Base-by-base conservation (phyloP, 495 filamentous ascomycete genomes). In the Penicillium desertorum region DNA sequence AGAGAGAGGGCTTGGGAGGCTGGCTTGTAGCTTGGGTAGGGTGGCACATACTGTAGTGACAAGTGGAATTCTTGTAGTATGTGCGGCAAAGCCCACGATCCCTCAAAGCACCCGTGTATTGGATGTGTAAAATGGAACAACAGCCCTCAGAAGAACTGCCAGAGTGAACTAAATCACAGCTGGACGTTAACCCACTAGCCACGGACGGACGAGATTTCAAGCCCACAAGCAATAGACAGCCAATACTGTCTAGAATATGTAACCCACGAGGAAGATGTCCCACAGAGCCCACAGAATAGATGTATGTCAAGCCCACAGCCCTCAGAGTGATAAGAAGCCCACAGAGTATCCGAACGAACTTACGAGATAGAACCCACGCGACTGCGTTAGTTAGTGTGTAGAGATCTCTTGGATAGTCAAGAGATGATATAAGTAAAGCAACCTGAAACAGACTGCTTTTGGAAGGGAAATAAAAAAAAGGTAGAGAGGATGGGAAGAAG, bases 221-320 rank as follows among this genome's bases (percentile, higher is more conserved):
- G 74, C 76, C 76, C 74, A 78, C 76, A 77, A 55, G 53, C 53
- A 66, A 71, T 69, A 69, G 72, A 69, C 71, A 74, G 73, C 69
- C 66, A 61, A 75, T 71, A 75, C 67, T 72, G 72, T 76, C 67
- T 75, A 70, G 67, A 59, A 69, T 63, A 70, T 69, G 69, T 69
- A 76, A 76, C 72, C 73, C 72, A 75, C 74, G 64, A 72, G 66
- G 63, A 67, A 67, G 29, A 61, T 58, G 56, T 71, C 68, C 64
- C 67, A 73, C 65, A 72, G 68, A 75, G 70, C 72, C 73, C 72
- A 76, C 72, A 69, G 67, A 68, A 76, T 68, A 63, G 66, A 69
- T 68, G 59, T 74, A 75, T 70, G 58, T 68, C 65, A 73, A 77
- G 73, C 74, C 74, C 71, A 73, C 73, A 79, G 76, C 76, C 75